A percentile compares a stretch with the other conserved stretches of the same genome.
Evolutionary conservation across 2,329 filamentous ascomycete genomes (phyloP).

Genomic region (Colletotrichum trifolii): DNA sequence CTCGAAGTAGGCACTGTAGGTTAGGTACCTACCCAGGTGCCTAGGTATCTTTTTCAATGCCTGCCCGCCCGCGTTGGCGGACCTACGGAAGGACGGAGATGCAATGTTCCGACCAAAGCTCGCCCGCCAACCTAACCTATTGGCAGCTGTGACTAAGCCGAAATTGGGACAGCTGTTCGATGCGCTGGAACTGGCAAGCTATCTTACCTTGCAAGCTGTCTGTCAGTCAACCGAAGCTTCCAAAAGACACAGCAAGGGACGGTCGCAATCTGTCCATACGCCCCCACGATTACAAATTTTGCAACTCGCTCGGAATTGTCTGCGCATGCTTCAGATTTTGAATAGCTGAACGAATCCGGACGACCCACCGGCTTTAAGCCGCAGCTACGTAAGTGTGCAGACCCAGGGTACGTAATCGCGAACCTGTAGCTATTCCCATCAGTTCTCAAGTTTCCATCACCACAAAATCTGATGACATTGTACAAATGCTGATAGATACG

Average conservation of each 20-base stretch:
- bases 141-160: slow-evolving; percentile 29
- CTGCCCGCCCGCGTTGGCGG: too few species aligned
- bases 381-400: slow-evolving; percentile 17
- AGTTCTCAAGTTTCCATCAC: slow-evolving; percentile 23
- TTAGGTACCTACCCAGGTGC: too few species aligned
- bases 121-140: background rate
- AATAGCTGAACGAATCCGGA: slow-evolving; percentile 17
- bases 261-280: slow-evolving; percentile 30
- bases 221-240: slow-evolving; percentile 18
- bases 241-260: slow-evolving; percentile 13
- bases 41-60: too few species aligned
- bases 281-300: background rate
- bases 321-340: background rate
- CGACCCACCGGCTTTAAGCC: slow-evolving; percentile 32
- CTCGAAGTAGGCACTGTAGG: too few species aligned
- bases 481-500: background rate
- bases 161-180: slow-evolving; percentile 34
- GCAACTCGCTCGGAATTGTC: background rate
- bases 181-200: background rate
- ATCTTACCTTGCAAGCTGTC: background rate
- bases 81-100: background rate
- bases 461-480: background rate
- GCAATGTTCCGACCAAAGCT: slow-evolving; percentile 26
- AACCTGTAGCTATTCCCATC: slow-evolving; percentile 28
- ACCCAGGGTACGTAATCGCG: slow-evolving; percentile 34